These are phyloP conservation scores for Hygrocybe coccinea DNA, from an alignment of 768 basidiomycete genomes.

Conservation along the genomic window DNA sequence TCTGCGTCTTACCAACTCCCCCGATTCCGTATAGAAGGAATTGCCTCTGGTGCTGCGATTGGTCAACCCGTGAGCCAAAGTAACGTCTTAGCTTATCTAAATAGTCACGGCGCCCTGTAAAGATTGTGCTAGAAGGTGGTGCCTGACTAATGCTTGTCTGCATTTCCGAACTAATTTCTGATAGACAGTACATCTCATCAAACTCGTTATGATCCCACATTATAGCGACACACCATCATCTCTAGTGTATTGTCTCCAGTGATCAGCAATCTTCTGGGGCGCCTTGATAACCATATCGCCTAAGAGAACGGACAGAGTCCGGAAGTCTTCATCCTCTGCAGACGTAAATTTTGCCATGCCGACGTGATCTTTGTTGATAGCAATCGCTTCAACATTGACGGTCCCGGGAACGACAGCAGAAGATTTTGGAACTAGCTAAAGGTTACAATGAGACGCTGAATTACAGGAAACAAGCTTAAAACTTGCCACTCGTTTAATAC, in stretches of 20 bases:
- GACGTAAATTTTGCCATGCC: background rate
- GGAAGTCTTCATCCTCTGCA: background rate
- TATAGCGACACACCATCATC: background rate
- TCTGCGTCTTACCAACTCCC: conserved; percentile 20
- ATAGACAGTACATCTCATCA: background rate
- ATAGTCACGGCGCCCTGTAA: conserved; percentile 12
- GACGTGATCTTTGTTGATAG: background rate
- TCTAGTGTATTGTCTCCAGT: background rate
- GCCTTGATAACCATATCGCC: background rate
- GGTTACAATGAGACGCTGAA: background rate
- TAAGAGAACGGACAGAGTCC: background rate
- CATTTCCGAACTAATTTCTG: background rate
- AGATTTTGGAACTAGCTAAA: background rate
- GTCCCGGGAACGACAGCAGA: background rate
- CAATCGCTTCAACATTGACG: no score
- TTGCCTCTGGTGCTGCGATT: conserved; percentile 1
- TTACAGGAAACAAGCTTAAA: background rate
- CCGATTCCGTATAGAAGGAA: conserved; percentile 19
- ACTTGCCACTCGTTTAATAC: background rate
- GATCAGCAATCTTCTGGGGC: background rate
- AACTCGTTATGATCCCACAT: background rate
- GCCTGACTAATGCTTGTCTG: background rate
- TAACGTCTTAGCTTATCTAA: conserved; percentile 10
- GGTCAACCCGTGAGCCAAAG: conserved; percentile 6
- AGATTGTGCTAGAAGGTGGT: conserved; percentile 7